Conservation (phyloP, 148 eudicot genomes). For the Vaccinium myrtillus region DNA sequence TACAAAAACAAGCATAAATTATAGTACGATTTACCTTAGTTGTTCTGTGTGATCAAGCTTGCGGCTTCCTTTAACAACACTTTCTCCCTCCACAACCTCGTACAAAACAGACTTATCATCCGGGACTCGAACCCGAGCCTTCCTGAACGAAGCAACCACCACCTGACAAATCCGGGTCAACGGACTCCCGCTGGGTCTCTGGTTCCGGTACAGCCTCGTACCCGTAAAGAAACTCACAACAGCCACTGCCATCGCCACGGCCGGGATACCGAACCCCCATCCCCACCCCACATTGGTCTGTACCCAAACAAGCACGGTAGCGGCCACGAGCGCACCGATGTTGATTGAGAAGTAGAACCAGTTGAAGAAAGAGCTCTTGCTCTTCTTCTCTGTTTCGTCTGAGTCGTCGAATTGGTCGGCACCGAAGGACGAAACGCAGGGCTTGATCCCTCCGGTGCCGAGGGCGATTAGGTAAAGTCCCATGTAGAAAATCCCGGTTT, state of each 20-base stretch:
- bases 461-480: slow-evolving; percentile 27
- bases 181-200: slow-evolving; percentile 26
- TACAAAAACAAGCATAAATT: too few species aligned
- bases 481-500: slow-evolving; percentile 10
- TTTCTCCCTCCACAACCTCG: slow-evolving; percentile 20
- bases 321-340: slow-evolving; percentile 22
- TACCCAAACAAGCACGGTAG: slow-evolving; percentile 25
- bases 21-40: slow-evolving; percentile 12
- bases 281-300: slow-evolving; percentile 30
- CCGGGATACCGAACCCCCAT: slow-evolving; percentile 27
- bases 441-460: slow-evolving; percentile 26
- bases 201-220: slow-evolving; percentile 19
- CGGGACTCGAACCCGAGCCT: slow-evolving; percentile 5
- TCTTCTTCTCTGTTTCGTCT: slow-evolving; percentile 16
- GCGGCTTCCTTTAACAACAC: slow-evolving; percentile 19
- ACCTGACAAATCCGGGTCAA: slow-evolving; percentile 24
- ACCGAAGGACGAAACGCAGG: slow-evolving; percentile 27
- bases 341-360: slow-evolving; percentile 31
- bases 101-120: slow-evolving; percentile 3
- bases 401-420: slow-evolving; percentile 27
- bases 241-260: slow-evolving; percentile 24
- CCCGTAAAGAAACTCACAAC: slow-evolving; percentile 22
- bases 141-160: slow-evolving; percentile 19
- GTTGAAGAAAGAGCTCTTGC: slow-evolving; percentile 24
- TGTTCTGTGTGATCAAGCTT: slow-evolving; percentile 23